Evolutionary conservation across 768 basidiomycete species (phyloP).

Genomic region (Phylloporus sp.): DNA sequence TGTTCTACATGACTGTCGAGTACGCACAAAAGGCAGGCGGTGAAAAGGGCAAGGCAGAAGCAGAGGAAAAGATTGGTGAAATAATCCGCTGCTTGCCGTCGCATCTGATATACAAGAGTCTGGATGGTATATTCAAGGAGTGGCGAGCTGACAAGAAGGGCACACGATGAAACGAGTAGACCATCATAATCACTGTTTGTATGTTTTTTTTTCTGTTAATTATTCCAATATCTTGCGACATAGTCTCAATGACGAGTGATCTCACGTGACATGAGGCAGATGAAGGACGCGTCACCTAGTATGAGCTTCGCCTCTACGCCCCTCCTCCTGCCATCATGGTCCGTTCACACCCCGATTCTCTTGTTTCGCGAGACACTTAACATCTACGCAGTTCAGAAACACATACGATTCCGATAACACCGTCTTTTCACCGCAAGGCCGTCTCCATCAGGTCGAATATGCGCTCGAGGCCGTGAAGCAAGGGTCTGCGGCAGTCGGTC

Average conservation of each 20-base stretch:
- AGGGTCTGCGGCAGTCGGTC: slow-evolving; percentile 96
- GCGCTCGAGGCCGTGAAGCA: slow-evolving; percentile 99
- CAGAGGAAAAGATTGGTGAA: slow-evolving; percentile 77
- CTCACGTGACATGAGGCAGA: slow-evolving; percentile 26
- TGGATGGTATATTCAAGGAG: slow-evolving; percentile 95
- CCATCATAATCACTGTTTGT: slow-evolving; percentile 1
- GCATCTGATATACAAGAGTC: slow-evolving; percentile 81
- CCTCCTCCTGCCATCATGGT: slow-evolving; percentile 28
- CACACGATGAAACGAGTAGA: slow-evolving; percentile 35
- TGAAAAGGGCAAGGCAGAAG: slow-evolving; percentile 65
- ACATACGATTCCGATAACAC: slow-evolving; percentile 99
- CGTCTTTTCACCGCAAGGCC: slow-evolving; percentile 94
- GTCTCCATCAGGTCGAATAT: slow-evolving; percentile 97
- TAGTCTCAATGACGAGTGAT: too few relatives aligned
- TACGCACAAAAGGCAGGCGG: slow-evolving; percentile 71
- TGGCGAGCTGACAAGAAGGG: slow-evolving; percentile 84
- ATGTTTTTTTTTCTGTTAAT: slow-evolving; percentile 7
- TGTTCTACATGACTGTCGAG: slow-evolving; percentile 81
- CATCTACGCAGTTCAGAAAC: slow-evolving; percentile 71
- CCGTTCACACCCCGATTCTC: slow-evolving; percentile 6
- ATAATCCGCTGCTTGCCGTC: slow-evolving; percentile 87
- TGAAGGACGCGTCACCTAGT: slow-evolving; percentile 34
- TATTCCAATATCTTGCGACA: neutral
- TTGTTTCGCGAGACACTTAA: slow-evolving; percentile 3
- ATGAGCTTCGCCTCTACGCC: slow-evolving; percentile 6